phyloP scores from a whole-genome alignment of 1,284 basidiomycete genomes.

The Filobasidium uniguttulatum region DNA sequence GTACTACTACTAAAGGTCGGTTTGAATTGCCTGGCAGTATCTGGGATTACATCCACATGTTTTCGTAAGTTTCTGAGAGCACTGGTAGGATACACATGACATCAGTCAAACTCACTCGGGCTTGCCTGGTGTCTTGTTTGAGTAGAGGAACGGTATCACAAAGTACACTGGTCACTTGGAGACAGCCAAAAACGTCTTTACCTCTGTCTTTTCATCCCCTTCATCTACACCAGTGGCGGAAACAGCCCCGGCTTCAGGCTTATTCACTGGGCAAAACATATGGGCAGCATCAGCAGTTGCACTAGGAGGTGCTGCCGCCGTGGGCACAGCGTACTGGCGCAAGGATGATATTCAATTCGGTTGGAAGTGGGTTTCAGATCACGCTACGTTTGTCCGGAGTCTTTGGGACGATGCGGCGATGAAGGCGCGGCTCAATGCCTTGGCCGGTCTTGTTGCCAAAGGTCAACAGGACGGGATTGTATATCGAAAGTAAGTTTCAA shows the following conservation, averaged over 20 bases:
- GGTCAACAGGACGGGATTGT: slow-evolving; percentile 55
- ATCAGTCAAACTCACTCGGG: not conserved
- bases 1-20: slow-evolving; percentile 8
- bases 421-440: slow-evolving; percentile 47
- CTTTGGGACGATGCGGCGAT: slow-evolving; percentile 68
- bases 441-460: slow-evolving; percentile 47
- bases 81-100: not conserved
- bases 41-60: slow-evolving; percentile 72
- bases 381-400: slow-evolving; percentile 77
- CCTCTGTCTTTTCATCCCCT: slow-evolving; percentile 20
- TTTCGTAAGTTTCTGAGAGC: slow-evolving; percentile 40
- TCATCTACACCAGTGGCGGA: slow-evolving; percentile 39
- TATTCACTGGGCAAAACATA: slow-evolving; percentile 4
- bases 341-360: slow-evolving; percentile 53
- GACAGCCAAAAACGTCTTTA: slow-evolving; percentile 45
- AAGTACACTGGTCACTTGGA: slow-evolving; percentile 62
- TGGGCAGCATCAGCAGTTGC: slow-evolving; percentile 42
- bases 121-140: not conserved
- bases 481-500: slow-evolving; percentile 55
- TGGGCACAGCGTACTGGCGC: slow-evolving; percentile 67
- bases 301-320: slow-evolving; percentile 61
- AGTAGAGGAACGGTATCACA: slow-evolving; percentile 56
- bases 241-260: slow-evolving; percentile 20
- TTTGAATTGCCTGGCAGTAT: too few species aligned
- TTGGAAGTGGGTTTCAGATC: slow-evolving; percentile 67